Evolutionary conservation across 108 stramenopile species (phyloP), one percentile per base, ranked within the genome.

Genomic region (Cyclotella cryptica): DNA sequence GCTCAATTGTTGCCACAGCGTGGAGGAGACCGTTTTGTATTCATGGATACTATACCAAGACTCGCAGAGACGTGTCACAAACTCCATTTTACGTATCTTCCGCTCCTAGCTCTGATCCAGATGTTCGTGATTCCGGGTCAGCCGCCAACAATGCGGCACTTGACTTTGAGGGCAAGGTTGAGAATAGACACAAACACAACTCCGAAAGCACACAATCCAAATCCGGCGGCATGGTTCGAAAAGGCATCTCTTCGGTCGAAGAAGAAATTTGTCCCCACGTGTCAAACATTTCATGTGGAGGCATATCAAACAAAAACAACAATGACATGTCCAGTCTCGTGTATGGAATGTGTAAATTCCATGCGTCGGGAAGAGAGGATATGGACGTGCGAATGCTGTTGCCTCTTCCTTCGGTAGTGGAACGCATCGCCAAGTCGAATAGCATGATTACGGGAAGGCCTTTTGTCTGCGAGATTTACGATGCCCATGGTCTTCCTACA

Each of bases 361-460:
- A 97, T 85, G 93, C 89, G 2, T 91, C 88, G 29, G 96, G 96
- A 35, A 74, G 96, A 51, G 96, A 97, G 70, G 96, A 97, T 69
- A 88, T 95, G 84, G 93, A 97, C 74, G 96, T 97, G 14, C 73
- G 93, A n/a, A 95, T 94, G 92, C 54, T 94, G 15, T 44, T 93
- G 11, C 88, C 89, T 26, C 71, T 60, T 58, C 82, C 80, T 14
- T 72, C 68, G 43, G 21, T 58, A 43, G 57, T 47, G n/a, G 61
- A 64, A 43, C 41, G 58, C 24, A 57, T 21, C 49, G 79, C 75
- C 42, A 59, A 66, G 19, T 66, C 72, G 12, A 57, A 85, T 45
- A 57, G 24, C 10, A 59, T 40, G 1, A 77, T 78, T 63, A 80
- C 78, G 24, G 95, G 95, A 27, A 43, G 95, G 47, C 92, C 92